Evolutionary conservation across 139 green algal species (phyloP), one percentile per base, ranked within the genome.

Genomic region (Coelastrella sp.): DNA sequence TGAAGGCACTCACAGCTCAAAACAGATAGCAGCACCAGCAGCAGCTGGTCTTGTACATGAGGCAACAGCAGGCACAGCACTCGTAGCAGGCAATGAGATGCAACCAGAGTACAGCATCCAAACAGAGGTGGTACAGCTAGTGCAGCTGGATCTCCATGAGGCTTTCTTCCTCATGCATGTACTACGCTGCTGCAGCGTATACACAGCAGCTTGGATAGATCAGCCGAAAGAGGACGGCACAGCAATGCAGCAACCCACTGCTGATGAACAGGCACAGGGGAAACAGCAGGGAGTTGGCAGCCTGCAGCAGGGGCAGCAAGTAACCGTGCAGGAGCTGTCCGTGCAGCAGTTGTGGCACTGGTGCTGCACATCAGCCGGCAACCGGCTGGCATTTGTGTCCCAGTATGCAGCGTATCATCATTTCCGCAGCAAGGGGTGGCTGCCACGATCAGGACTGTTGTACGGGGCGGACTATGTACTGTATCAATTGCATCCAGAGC

Each of bases 381-480:
- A 32, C 19, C 68, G 5, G 16, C 22, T 65, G 58, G 85, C 58
- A 47, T 96, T 96, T 80, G 73, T 83, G 4, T 78, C 80, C 0
- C 91, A 84, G 3, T 94, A 94, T 74, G 94, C 73, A 0, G 94
- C 91, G 0, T 96, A 96, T 93, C 91, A 95, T 61, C 94, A 96
- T 92, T 88, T 95, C 13, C 91, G 94, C 22, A 75, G 68, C 76
- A 95, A 96, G 92, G 95, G 95, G 58, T 96, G 95, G 95, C 85
- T 96, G 22, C 92, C 93, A 2, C 92, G 90, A 32, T 94, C 93
- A 4, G 95, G 95, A 4, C 77, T 96, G 83, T 75, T 93, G 80
- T 96, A 96, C 79, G 95, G 95, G n/a, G 89, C 91, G 5, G 92
- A 96, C 89, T 96, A 89, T 54, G 92, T 94, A 19, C 23, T 95